Conservation (phyloP, 352 stramenopile species). For the Phytopythium boreale region DNA sequence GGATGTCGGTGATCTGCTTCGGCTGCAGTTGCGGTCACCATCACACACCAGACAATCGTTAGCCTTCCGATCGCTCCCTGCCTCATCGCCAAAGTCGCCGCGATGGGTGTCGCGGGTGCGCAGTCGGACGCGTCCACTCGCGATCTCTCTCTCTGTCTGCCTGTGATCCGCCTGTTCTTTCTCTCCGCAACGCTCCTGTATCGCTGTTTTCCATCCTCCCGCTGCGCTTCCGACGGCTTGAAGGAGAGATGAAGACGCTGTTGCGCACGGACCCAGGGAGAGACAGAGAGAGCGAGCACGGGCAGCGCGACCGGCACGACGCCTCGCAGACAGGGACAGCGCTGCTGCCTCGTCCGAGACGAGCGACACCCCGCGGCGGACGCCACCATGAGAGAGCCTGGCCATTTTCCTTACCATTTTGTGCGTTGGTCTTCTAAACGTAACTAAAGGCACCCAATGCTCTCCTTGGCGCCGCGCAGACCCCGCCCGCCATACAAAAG, state of each 20-base stretch:
- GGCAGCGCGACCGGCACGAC: background rate
- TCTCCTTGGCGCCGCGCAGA: constrained; percentile 21
- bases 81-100: background rate
- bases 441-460: constrained; percentile 57
- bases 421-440: constrained; percentile 87
- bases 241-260: background rate
- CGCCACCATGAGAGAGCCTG: background rate
- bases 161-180: background rate
- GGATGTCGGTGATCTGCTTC: constrained; percentile 99
- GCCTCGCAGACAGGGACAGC: background rate
- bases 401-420: constrained; percentile 67
- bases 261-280: background rate
- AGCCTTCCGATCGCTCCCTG: background rate
- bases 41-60: constrained; percentile 11
- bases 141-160: background rate
- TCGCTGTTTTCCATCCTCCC: background rate
- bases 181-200: background rate
- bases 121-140: no score
- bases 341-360: background rate
- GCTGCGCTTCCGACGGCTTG: no score
- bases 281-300: background rate
- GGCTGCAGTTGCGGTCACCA: constrained; percentile 57
- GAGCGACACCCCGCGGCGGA: background rate
- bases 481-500: constrained; percentile 26
- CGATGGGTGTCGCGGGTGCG: background rate